A percentile compares a stretch with the other conserved stretches of the same genome.
These are phyloP conservation scores for Ottelia alismoides DNA, from an alignment of 106 monocot genomes.

Conservation along the genomic window DNA sequence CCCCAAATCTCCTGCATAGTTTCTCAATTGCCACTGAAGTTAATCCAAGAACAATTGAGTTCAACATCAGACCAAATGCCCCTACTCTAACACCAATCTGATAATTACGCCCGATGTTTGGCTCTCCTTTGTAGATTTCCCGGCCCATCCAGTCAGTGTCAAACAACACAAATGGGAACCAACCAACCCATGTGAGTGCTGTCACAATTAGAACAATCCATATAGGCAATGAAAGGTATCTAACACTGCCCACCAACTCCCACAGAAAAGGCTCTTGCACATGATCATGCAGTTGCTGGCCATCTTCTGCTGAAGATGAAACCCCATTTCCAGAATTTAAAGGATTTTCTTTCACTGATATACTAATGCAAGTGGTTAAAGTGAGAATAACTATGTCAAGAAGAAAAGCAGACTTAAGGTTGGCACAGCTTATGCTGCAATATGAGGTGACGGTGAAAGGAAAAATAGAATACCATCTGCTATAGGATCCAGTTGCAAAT, in stretches of 20 bases:
- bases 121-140: slow-evolving; percentile 83
- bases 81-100: slow-evolving; percentile 85
- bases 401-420: slow-evolving; percentile 90
- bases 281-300: slow-evolving; percentile 8
- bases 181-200: slow-evolving; percentile 74
- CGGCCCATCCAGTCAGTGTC: slow-evolving; percentile 99
- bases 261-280: slow-evolving; percentile 68
- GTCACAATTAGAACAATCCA: slow-evolving; percentile 79
- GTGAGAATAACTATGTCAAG: slow-evolving; percentile 63
- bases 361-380: slow-evolving; percentile 52
- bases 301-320: slow-evolving; percentile 22
- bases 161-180: slow-evolving; percentile 79
- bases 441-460: slow-evolving; percentile 67
- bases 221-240: slow-evolving; percentile 49
- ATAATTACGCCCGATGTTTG: slow-evolving; percentile 46
- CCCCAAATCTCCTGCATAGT: slow-evolving; percentile 74
- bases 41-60: slow-evolving; percentile 76
- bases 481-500: slow-evolving; percentile 80
- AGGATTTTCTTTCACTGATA: slow-evolving; percentile 54
- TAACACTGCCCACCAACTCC: slow-evolving; percentile 64
- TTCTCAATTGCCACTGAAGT: slow-evolving; percentile 69
- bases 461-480: slow-evolving; percentile 62
- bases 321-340: slow-evolving; percentile 11
- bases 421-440: slow-evolving; percentile 71
- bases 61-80: slow-evolving; percentile 78